phyloP scores from a whole-genome alignment of 805 yeast genomes.

The Suhomyces vadensis region DNA sequence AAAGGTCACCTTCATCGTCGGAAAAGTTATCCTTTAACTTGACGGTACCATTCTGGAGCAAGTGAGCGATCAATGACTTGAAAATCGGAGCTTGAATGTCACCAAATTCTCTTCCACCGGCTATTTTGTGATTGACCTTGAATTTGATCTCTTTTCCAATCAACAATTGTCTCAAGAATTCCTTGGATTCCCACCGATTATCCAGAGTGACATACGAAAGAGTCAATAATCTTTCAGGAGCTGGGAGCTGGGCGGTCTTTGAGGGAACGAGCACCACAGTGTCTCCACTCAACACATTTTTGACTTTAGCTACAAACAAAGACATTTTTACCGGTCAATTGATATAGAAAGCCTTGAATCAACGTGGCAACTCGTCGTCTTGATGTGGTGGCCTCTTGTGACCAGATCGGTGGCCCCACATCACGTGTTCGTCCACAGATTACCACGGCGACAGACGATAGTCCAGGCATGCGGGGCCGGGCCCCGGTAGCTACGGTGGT shows the following conservation, averaged over 20 bases:
- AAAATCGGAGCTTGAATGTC: slow-evolving; percentile 67
- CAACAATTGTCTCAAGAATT: slow-evolving; percentile 57
- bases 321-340: background rate
- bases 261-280: slow-evolving; percentile 61
- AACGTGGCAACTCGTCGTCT: background rate
- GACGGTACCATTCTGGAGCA: slow-evolving; percentile 60
- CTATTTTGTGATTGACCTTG: slow-evolving; percentile 52
- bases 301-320: slow-evolving; percentile 56
- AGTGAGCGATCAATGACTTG: slow-evolving; percentile 55
- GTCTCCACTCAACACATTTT: slow-evolving; percentile 70
- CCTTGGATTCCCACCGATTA: slow-evolving; percentile 63
- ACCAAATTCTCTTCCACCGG: slow-evolving; percentile 65
- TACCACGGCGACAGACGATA: too few relatives aligned
- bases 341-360: slow-evolving; percentile 4
- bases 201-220: slow-evolving; percentile 64
- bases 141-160: slow-evolving; percentile 67
- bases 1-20: slow-evolving; percentile 43
- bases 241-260: slow-evolving; percentile 39
- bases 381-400: too few relatives aligned
- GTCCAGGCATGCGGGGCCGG: too few relatives aligned
- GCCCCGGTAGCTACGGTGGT: too few relatives aligned
- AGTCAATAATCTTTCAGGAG: slow-evolving; percentile 60
- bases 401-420: too few relatives aligned
- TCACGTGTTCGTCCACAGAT: too few relatives aligned
- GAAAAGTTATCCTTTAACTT: slow-evolving; percentile 57